Conservation (phyloP, 78 protist genomes). For the Dictyostelium purpureum region DNA sequence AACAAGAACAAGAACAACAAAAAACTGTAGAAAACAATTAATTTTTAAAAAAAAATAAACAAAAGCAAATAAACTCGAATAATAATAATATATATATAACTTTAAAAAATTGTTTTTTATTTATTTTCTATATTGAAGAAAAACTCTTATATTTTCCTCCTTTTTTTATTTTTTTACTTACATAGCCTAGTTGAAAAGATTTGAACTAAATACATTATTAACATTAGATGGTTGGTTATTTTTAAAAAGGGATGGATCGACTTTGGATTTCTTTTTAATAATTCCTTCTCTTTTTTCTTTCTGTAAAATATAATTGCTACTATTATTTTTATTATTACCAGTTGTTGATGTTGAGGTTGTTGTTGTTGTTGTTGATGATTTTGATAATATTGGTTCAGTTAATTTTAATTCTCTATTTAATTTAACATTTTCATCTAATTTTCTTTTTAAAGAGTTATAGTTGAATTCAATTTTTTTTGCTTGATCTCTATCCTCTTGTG, state of each 20-base stretch:
- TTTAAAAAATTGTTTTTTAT: no score
- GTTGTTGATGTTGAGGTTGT: neutral
- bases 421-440: neutral
- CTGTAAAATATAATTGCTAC: neutral
- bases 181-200: no score
- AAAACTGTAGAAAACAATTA: neutral
- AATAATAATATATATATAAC: neutral
- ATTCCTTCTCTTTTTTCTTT: constrained; percentile 11
- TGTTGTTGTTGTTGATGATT: neutral
- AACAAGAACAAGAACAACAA: neutral
- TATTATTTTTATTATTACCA: neutral
- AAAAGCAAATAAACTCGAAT: neutral
- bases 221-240: neutral
- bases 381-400: neutral
- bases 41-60: neutral
- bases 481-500: constrained; percentile 34
- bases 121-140: no score
- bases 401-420: constrained; percentile 20
- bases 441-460: neutral
- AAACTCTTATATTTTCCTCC: no score
- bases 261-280: constrained; percentile 19
- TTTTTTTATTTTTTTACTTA: no score
- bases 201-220: constrained; percentile 13
- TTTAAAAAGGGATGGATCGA: constrained; percentile 58
- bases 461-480: constrained; percentile 33